phyloP scores from a whole-genome alignment of 306 rosid genomes.

The Cucurbita moschata region DNA sequence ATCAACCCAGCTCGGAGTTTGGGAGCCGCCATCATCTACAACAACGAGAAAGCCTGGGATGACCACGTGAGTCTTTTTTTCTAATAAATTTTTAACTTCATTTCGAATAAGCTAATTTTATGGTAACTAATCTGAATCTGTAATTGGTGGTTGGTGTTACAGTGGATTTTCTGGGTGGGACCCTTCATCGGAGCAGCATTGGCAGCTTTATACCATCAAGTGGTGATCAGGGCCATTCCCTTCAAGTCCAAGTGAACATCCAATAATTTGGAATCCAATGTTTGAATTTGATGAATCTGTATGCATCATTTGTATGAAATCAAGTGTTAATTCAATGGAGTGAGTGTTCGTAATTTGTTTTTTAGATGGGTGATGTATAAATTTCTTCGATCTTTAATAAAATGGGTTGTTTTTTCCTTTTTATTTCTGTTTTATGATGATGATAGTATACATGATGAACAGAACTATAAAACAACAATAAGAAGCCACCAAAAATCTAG shows the following conservation, averaged over 20 bases:
- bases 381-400: neutral
- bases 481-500: too few relatives aligned
- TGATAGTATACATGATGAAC: too few relatives aligned
- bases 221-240: constrained; percentile 49
- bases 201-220: constrained; percentile 43
- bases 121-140: too few relatives aligned
- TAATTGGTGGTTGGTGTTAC: neutral
- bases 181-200: constrained; percentile 50
- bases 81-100: rapidly evolving
- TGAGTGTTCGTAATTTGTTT: neutral
- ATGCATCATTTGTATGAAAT: neutral
- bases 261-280: neutral
- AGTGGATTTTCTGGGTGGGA: constrained; percentile 64
- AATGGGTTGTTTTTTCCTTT: neutral
- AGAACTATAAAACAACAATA: too few relatives aligned
- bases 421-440: too few relatives aligned
- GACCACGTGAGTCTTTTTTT: constrained; percentile 19
- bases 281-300: neutral
- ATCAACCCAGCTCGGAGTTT: constrained; percentile 53
- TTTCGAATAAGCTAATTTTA: too few relatives aligned
- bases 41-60: constrained; percentile 28
- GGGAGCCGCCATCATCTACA: constrained; percentile 45
- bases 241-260: constrained; percentile 24
- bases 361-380: too few relatives aligned
- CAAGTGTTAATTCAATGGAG: neutral